Evolutionary conservation across 345 rosid genomes (phyloP).

Genomic region (Aethionema arabicum): DNA sequence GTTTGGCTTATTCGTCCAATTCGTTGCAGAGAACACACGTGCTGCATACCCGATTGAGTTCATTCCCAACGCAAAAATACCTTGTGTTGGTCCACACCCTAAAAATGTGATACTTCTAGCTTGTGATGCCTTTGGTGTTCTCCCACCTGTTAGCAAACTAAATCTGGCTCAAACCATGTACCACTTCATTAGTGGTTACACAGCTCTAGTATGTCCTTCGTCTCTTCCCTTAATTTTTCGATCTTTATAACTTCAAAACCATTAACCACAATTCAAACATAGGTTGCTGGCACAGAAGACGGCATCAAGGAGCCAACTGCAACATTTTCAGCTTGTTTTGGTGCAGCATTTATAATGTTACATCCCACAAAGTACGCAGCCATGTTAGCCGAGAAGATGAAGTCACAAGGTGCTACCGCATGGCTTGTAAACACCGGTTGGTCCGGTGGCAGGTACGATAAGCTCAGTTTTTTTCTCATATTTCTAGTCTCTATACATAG

Average conservation of each 20-base stretch:
- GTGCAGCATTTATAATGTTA: slow-evolving; percentile 96
- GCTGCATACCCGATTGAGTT: slow-evolving; percentile 92
- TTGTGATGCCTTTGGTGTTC: slow-evolving; percentile 96
- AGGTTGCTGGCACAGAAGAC: slow-evolving; percentile 97
- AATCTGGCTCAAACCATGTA: slow-evolving; percentile 91
- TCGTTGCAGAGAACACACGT: slow-evolving; percentile 79
- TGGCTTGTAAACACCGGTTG: slow-evolving; percentile 99
- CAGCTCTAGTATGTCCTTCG: slow-evolving; percentile 64
- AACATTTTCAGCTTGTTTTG: slow-evolving; percentile 97
- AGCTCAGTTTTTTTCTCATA: no score
- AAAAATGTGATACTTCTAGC: slow-evolving; percentile 91
- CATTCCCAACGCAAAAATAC: slow-evolving; percentile 89
- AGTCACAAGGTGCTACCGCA: slow-evolving; percentile 89
- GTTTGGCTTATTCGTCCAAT: not conserved
- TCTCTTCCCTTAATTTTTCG: not conserved
- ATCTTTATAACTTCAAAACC: slow-evolving; percentile 11
- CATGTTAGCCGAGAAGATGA: slow-evolving; percentile 95
- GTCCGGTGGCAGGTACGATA: slow-evolving; percentile 87
- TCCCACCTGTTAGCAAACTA: slow-evolving; percentile 98
- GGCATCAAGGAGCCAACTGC: slow-evolving; percentile 90
- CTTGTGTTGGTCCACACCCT: slow-evolving; percentile 91
- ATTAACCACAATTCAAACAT: slow-evolving; percentile 2
- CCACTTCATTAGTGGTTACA: slow-evolving; percentile 97
- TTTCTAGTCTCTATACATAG: no score
- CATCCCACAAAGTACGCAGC: slow-evolving; percentile 98